Evolutionary conservation across 805 yeast species (phyloP), one percentile per base, ranked within the genome.

Genomic region (Phaffomyces antillensis): DNA sequence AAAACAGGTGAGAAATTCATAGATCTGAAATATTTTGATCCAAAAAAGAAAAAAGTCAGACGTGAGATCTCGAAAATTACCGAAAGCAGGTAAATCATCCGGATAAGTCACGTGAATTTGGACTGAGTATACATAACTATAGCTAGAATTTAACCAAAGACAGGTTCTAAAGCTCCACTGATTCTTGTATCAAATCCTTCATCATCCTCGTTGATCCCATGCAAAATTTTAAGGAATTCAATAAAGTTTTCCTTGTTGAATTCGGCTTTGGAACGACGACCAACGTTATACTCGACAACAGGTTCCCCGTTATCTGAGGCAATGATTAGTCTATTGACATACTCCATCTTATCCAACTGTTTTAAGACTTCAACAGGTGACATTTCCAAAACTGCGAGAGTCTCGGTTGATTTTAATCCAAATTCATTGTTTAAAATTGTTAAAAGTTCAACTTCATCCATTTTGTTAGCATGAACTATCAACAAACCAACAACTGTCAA

Each of bases 401-500:
- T 46, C 12, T 25, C 37, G 9, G 41, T 46, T n/a, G 16, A 41
- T 1, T 37, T 36, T 5, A 62, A 13, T 4, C 59, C 62, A 33
- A 68, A 67, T 17, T 73, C 71, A 18, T 55, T 59, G 45, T 60
- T 52, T 52, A 75, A 60, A 1, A 70, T 66, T 45, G 64, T 49
- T 33, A 73, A 35, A 41, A 75, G 61, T 47, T 66, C 71, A 10
- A 58, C 68, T 42, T 75, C 77, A 37, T 67, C 71, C 39, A 62
- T 50, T 41, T 56, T 60, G 36, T 62, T 62, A 7, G 50, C 47
- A 9, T 52, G 49, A 1, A 62, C 51, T 4, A 58, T 50, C 5
- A 62, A 46, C 7, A 58, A 34, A 18, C 55, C 49, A 1, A 60
- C 23, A 10, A 60, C 42, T 1, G 58, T 45, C 15, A 59, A 28